Evolutionary conservation across 345 rosid species (phyloP).

Genomic region (Clausena lansium): DNA sequence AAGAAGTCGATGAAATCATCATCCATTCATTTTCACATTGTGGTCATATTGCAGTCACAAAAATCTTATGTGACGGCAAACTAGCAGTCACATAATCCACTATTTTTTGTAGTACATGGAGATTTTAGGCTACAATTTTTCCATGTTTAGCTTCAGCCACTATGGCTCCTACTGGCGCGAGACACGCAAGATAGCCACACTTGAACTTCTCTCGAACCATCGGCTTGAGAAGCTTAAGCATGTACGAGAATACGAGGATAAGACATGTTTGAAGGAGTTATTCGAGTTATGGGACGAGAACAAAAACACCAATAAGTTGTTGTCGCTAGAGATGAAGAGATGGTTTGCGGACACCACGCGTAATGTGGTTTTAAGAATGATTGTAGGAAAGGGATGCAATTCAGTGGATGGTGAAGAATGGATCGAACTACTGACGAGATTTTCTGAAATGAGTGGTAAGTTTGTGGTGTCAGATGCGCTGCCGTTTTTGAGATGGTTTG

Average conservation of each 20-base stretch:
- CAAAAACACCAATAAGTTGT: neutral
- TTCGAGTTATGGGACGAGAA: constrained; percentile 5
- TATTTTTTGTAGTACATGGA: no score
- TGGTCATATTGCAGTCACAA: no score
- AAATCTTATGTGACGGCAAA: no score
- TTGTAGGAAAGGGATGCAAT: no score
- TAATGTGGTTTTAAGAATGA: no score
- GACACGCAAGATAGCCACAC: neutral
- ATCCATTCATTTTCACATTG: no score
- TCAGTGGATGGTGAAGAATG: no score
- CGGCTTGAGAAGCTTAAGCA: neutral
- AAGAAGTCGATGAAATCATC: no score
- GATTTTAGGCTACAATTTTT: constrained; percentile 16
- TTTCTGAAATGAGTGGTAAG: no score
- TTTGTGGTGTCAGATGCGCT: no score
- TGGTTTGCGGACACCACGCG: constrained; percentile 30
- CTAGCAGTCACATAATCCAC: no score
- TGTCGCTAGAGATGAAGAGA: constrained; percentile 30
- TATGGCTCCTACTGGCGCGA: constrained; percentile 39
- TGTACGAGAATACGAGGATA: neutral
- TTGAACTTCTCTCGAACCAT: neutral
- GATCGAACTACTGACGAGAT: no score
- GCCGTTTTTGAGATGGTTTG: constrained; percentile 35
- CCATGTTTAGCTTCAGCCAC: constrained; percentile 19
- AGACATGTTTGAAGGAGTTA: neutral